Percentiles rank a stretch among this genome's conserved stretches.
These are phyloP conservation scores for Microbotryum violaceum DNA, from an alignment of 1,284 basidiomycete species.

Conservation along the genomic window DNA sequence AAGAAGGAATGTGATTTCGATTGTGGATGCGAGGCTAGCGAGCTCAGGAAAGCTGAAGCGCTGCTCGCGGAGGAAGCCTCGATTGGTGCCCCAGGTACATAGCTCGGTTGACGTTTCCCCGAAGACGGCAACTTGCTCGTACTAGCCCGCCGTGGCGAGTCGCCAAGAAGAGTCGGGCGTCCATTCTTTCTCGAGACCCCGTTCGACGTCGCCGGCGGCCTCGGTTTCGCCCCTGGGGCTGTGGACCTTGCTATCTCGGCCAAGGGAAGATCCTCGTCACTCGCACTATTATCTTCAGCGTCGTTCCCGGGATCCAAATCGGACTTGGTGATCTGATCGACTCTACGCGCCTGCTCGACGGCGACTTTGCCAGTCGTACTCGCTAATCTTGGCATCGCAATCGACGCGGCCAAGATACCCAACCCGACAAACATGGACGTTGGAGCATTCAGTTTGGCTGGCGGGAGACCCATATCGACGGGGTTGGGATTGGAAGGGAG, in stretches of 20 bases:
- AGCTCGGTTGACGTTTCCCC: too few species aligned
- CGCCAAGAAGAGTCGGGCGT: too few species aligned
- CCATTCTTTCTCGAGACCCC: too few species aligned
- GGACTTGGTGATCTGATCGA: conserved; percentile 12
- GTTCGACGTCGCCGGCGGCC: conserved; percentile 2
- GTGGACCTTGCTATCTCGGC: background rate
- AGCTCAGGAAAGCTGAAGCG: too few species aligned
- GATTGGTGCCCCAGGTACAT: too few species aligned
- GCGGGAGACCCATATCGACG: background rate
- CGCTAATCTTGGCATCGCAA: conserved; percentile 68
- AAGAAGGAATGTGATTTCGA: too few species aligned
- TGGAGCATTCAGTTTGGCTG: conserved; percentile 61
- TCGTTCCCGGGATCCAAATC: conserved; percentile 6
- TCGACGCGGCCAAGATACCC: conserved; percentile 67
- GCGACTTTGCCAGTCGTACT: conserved; percentile 71
- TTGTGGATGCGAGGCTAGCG: too few species aligned
- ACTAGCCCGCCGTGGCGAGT: too few species aligned
- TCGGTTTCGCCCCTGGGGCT: background rate
- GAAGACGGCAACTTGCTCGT: too few species aligned
- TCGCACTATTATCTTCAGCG: conserved; percentile 24
- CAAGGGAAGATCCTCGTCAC: conserved; percentile 27
- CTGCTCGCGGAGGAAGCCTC: too few species aligned
- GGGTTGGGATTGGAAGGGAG: background rate
- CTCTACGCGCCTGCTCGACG: conserved; percentile 74
- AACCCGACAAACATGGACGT: conserved; percentile 74